A percentile compares a stretch with the other conserved stretches of the same genome.
Conservation (phyloP, 768 basidiomycete species). For the Psilocybe subaeruginosa region DNA sequence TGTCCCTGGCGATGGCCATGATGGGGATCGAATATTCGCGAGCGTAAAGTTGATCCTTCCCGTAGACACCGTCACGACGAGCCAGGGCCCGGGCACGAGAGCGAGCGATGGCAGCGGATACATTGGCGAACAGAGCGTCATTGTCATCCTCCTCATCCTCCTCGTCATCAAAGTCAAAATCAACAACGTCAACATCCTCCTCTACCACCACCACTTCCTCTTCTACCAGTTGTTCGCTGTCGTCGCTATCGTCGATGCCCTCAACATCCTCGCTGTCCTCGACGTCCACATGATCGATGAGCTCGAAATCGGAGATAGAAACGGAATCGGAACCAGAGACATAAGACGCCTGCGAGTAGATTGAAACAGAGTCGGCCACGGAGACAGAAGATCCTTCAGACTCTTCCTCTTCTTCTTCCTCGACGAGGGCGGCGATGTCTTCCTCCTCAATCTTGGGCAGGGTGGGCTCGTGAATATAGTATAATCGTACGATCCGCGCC, state of each 20-base stretch:
- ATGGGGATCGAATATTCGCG: background rate
- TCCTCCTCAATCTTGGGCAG: background rate
- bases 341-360: background rate
- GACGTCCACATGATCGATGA: background rate
- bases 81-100: background rate
- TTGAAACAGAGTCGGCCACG: background rate
- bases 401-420: background rate
- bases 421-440: background rate
- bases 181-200: no score
- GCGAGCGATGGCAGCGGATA: background rate
- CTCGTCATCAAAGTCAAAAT: background rate
- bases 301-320: background rate
- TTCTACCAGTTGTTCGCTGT: no score
- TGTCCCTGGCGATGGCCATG: background rate
- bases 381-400: background rate
- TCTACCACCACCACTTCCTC: no score
- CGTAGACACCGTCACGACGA: background rate
- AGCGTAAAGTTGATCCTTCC: background rate
- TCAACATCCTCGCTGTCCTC: background rate
- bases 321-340: background rate
- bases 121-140: background rate
- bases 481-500: background rate
- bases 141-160: background rate
- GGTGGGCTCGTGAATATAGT: background rate
- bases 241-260: background rate